Evolutionary conservation across 2,329 filamentous ascomycete genomes (phyloP).

Genomic region (Colletotrichum sp.): DNA sequence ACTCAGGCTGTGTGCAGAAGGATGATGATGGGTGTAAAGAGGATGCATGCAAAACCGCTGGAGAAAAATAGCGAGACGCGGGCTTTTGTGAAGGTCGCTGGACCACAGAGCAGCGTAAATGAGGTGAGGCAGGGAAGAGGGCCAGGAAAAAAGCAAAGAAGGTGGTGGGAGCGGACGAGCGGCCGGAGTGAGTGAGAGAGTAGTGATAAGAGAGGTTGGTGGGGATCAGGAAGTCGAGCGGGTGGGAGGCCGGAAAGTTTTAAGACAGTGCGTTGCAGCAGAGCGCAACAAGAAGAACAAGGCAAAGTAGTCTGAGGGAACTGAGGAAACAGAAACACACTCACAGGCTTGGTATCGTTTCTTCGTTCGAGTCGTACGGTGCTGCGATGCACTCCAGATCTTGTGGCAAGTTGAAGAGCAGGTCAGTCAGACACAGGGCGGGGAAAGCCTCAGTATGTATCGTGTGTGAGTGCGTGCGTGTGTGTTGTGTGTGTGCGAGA

Average conservation of each 20-base stretch:
- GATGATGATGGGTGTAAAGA: neutral
- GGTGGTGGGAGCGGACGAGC: slow-evolving; percentile 13
- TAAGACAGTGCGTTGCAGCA: slow-evolving; percentile 13
- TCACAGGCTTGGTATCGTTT: slow-evolving; percentile 12
- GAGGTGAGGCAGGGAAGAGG: neutral
- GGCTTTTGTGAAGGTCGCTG: neutral
- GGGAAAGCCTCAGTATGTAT: slow-evolving; percentile 13
- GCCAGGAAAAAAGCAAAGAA: slow-evolving; percentile 2
- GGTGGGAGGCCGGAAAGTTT: slow-evolving; percentile 18
- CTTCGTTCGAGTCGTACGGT: slow-evolving; percentile 12
- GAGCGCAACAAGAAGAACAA: neutral
- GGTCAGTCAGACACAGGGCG: slow-evolving; percentile 14
- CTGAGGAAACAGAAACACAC: slow-evolving; percentile 1
- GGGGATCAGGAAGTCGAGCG: slow-evolving; percentile 11
- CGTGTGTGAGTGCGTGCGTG: neutral
- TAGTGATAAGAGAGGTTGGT: slow-evolving; percentile 19
- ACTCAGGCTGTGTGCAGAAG: neutral
- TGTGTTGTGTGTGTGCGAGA: neutral
- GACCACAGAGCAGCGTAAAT: neutral
- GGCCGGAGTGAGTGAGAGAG: neutral
- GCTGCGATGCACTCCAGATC: slow-evolving; percentile 23
- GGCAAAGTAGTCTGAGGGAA: neutral
- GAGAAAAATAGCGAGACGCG: neutral
- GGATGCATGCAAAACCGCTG: neutral
- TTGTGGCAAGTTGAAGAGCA: slow-evolving; percentile 15